These are phyloP conservation scores for Xanthoparmelia taractica DNA, from an alignment of 495 filamentous ascomycete species.

Conservation along the genomic window DNA sequence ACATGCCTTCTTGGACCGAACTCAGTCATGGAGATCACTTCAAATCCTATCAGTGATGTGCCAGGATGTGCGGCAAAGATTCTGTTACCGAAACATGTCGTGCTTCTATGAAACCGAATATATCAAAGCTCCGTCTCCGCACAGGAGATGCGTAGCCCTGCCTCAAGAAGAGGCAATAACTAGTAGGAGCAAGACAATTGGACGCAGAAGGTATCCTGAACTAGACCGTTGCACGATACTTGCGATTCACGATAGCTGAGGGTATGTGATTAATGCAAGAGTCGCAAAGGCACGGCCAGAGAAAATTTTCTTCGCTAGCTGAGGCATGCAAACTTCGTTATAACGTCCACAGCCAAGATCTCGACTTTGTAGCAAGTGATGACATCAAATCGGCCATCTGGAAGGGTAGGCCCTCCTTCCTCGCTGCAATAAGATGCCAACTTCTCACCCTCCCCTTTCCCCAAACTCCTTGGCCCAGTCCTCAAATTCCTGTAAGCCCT, in stretches of 20 bases:
- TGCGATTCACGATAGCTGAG: not conserved
- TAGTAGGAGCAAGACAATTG: not conserved
- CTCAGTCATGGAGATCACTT: not conserved
- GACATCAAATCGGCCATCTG: not conserved
- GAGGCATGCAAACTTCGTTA: not conserved
- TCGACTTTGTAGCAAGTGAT: not conserved
- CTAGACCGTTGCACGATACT: not conserved
- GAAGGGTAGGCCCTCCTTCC: not conserved
- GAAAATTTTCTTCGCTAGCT: not conserved
- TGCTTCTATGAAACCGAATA: not conserved
- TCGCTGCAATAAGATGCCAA: not conserved
- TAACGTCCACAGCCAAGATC: not conserved
- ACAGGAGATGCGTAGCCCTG: not conserved
- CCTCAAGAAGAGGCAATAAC: not conserved
- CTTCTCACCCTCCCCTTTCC: conserved; percentile 69
- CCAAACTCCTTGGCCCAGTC: conserved; percentile 93
- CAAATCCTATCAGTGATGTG: not conserved
- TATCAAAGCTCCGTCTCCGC: not conserved
- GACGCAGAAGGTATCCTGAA: not conserved
- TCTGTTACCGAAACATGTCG: not conserved
- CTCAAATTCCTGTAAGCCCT: conserved; percentile 79
- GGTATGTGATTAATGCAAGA: not conserved
- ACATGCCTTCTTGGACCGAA: not conserved
- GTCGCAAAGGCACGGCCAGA: not conserved
- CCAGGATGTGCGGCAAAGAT: not conserved